Evolutionary conservation across 1,284 basidiomycete genomes (phyloP), one percentile per base, ranked within the genome.

Genomic region (Malassezia psittaci): DNA sequence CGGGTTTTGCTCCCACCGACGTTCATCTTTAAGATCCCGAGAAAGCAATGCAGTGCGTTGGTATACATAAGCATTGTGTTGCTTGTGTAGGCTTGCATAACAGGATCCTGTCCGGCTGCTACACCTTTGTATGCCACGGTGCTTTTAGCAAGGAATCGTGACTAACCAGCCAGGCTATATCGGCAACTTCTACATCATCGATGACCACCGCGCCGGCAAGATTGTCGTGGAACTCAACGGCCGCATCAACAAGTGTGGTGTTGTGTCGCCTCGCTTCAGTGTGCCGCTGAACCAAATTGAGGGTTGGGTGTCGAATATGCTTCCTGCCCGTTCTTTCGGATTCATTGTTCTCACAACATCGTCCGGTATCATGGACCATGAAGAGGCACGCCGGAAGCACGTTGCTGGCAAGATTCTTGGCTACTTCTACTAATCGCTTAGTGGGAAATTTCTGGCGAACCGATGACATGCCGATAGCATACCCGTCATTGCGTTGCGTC

Each of bases 121-220:
- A 65, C 65, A 67, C 24, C 24, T 29, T 29, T 29, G 24, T 29
- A 7, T 29, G 24, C 24, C 24, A 29, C 7, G 24, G 24, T 29
- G 24, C 24, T 29, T 29, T 29, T 29, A 3, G 24, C 24, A 3
- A 29, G 7, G 24, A 29, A 29, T 7, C 7, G 24, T 29, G 4
- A 16, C 55, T 57, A 35, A 57, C 48, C 43, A n/a, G 29, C 3
- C 67, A 96, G 91, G 90, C 62, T 96, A 96, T 83, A 96, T 96
- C 65, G 90, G 90, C 74, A 93, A 98, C 81, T 98, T 98, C 76
- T 93, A 96, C 79, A 88, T 96, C 78, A 86, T 99, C 76, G 94
- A 99, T 76, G 94, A 99, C 81, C 94, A 98, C 79, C 90, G 94
- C 63, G 86, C 90, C 15, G 90, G 90, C 76, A 99, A 99, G 81